phyloP scores from a whole-genome alignment of 176 grass and related monocot species.

The Raddia guianensis region DNA sequence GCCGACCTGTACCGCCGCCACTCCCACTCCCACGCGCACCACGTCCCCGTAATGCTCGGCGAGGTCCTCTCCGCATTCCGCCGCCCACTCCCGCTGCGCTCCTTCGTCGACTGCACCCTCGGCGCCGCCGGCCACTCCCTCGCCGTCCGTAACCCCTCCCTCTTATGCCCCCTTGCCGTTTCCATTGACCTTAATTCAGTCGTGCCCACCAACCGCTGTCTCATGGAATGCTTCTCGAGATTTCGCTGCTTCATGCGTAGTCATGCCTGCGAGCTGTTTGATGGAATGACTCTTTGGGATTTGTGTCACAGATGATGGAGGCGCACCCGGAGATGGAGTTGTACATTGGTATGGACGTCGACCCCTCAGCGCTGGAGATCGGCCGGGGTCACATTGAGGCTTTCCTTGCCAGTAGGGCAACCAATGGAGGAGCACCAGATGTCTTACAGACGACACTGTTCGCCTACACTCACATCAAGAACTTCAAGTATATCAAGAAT shows the following conservation, averaged over 20 bases:
- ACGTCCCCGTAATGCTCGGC: conserved; percentile 72
- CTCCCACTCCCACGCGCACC: conserved; percentile 49
- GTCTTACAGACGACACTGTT: conserved; percentile 32
- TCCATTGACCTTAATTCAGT: background rate
- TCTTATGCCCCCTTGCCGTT: background rate
- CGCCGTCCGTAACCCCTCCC: conserved; percentile 45
- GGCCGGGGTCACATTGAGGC: conserved; percentile 58
- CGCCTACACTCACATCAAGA: conserved; percentile 65
- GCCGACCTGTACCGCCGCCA: conserved; percentile 55
- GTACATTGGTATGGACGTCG: conserved; percentile 89
- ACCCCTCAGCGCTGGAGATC: conserved; percentile 64
- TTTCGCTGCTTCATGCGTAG: background rate
- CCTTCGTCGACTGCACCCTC: conserved; percentile 95
- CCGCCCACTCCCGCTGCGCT: conserved; percentile 56
- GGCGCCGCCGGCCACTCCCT: conserved; percentile 86
- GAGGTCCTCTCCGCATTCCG: conserved; percentile 75
- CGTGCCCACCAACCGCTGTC: background rate
- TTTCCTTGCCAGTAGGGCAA: conserved; percentile 41
- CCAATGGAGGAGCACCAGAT: background rate
- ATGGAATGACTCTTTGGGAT: conserved; percentile 30
- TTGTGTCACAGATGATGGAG: conserved; percentile 74
- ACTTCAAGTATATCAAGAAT: conserved; percentile 88
- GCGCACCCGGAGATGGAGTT: conserved; percentile 85
- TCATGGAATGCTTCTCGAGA: background rate
- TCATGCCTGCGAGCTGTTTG: conserved; percentile 38